phyloP scores from a whole-genome alignment of 1,284 basidiomycete species.

The Ganoderma boninense region DNA sequence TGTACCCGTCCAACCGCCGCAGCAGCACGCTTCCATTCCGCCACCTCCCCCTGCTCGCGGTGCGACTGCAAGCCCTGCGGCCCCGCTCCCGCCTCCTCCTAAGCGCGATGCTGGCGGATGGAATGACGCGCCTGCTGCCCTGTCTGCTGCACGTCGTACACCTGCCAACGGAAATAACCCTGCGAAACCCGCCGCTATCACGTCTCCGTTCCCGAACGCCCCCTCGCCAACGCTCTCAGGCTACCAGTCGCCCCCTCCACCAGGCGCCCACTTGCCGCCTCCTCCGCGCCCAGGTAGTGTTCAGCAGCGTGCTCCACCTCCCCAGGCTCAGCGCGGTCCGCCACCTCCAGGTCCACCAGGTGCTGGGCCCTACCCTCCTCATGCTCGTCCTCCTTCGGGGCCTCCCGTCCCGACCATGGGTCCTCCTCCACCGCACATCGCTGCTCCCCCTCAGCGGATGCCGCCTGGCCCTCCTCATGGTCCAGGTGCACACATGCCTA shows the following conservation, averaged over 20 bases:
- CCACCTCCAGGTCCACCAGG: slow-evolving; percentile 38
- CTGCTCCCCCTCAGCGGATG: slow-evolving; percentile 51
- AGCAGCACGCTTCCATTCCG: slow-evolving; percentile 33
- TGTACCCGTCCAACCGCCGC: slow-evolving; percentile 31
- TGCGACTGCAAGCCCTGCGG: slow-evolving; percentile 34
- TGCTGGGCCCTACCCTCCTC: slow-evolving; percentile 46
- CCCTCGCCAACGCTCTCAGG: slow-evolving; percentile 57
- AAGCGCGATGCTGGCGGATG: slow-evolving; percentile 84
- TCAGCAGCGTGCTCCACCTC: slow-evolving; percentile 55
- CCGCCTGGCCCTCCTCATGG: slow-evolving; percentile 35
- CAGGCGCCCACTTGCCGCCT: slow-evolving; percentile 54
- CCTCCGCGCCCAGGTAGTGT: slow-evolving; percentile 73
- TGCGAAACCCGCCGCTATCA: slow-evolving; percentile 77
- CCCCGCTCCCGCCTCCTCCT: slow-evolving; percentile 41
- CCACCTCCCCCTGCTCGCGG: slow-evolving; percentile 35
- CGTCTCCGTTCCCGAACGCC: slow-evolving; percentile 89
- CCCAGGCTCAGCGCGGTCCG: slow-evolving; percentile 49
- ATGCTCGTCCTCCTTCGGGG: slow-evolving; percentile 48
- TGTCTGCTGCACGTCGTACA: slow-evolving; percentile 55
- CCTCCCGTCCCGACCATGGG: slow-evolving; percentile 46
- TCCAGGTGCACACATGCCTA: slow-evolving; percentile 15
- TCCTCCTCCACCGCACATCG: slow-evolving; percentile 40
- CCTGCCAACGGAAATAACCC: slow-evolving; percentile 56
- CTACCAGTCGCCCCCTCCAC: slow-evolving; percentile 51
- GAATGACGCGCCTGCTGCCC: slow-evolving; percentile 86